Evolutionary conservation across 306 rosid genomes (phyloP), one percentile per base, ranked within the genome.

Genomic region (Inga laurina): DNA sequence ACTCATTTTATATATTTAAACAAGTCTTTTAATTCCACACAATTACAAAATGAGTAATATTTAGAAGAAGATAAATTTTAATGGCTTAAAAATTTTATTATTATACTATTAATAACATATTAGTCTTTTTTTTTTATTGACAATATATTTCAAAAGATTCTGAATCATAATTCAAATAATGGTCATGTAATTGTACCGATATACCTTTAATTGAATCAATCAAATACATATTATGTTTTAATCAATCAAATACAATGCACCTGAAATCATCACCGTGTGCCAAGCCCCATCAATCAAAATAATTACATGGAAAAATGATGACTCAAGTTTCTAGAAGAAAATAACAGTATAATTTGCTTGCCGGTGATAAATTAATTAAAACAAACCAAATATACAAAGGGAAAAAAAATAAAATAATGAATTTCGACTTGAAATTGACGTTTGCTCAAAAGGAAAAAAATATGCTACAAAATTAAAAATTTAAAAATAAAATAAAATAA

Each of bases 381-480:
- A 8, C 10, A 14, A 49, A 2, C 19, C 6, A 34, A 67, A 35
- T 8, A 44, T 44, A 8, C 1, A 44, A 44, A 44, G 30, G 30
- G 1, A 8, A 44, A 44, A 9, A 44, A 34, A 15, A 35, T 15
- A 34, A 2, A 16, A 67, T 39, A 41, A 24, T 74, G 13, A 76
- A 56, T 76, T 56, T 57, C 39, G 24, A 76, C 45, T 56, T 39
- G 70, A 57, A 56, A 21, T 75, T 76, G 70, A 76, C 70, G 14
- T 76, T 39, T 76, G 13, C 24, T 76, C 15, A 0, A 24, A 34
- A n/a, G 5, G 3, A 2, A 19, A 21, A 10, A 75, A 32, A 22
- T 11, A 19, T 16, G 30, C 32, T 11, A 45, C 30, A 64, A 27
- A 62, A 32, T 52, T 13, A 41, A 41, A 59, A 51, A 16, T 51